Evolutionary conservation across 192 early-diverging fungal species (phyloP), one percentile per base, ranked within the genome.

Genomic region (Umbelopsis sp.): DNA sequence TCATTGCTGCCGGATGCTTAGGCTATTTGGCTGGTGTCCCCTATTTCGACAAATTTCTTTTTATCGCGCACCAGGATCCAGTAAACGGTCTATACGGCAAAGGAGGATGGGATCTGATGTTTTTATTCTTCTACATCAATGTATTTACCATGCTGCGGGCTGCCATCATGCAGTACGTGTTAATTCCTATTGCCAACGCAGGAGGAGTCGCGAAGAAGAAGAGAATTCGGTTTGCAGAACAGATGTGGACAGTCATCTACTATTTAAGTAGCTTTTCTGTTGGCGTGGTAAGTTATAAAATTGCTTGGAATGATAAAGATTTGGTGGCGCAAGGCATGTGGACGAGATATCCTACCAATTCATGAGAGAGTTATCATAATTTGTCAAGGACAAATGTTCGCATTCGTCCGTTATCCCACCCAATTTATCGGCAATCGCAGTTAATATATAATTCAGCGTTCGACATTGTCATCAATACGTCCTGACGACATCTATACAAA

Each of bases 181-280:
- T 88, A 14, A 82, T 74, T 38, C 84, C 86, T 7, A 50, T 86
- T 71, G 74, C 67, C 65, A 65, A 25, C 52, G 74, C 5, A 45
- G 76, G 49, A 31, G 72, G 65, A 70, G 74, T 34, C 24, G 29
- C 72, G n/a, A 68, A 74, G 21, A 82, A 81, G 45, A 82, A 83
- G 38, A 66, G 62, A n/a, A 73, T 69, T 11, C 82, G 92, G 21
- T 92, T 94, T 70, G 81, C 84, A 56, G 92, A 94, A 54, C 91
- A 93, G 36, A 83, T 88, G 2, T 94, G 91, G 89, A 76, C 84
- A 36, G 84, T 84, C 25, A 68, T 94, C 16, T 94, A 90, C 77
- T 94, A 91, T 72, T 78, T 82, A 4, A n/a, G 80, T 11, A 86
- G 85, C 24, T 87, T 81, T 68, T 66, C 75, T 8, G 72, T 85